phyloP scores from a whole-genome alignment of 1,284 basidiomycete genomes.

The Cystobasidium sp. region DNA sequence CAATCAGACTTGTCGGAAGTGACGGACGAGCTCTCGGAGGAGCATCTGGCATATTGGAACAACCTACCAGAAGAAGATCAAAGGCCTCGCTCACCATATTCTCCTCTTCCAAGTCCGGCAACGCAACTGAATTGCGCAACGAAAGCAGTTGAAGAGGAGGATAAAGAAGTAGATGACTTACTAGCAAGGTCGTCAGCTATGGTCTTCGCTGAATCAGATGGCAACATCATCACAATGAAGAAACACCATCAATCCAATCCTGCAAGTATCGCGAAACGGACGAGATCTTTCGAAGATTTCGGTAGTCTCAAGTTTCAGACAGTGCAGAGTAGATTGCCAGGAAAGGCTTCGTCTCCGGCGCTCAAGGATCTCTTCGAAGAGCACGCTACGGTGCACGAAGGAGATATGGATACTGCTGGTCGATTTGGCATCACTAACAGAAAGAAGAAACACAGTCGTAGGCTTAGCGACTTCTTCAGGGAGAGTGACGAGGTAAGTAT shows the following conservation, averaged over 20 bases:
- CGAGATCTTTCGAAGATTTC: slow-evolving; percentile 27
- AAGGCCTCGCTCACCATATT: background rate
- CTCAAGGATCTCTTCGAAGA: background rate
- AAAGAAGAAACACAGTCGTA: slow-evolving; percentile 1
- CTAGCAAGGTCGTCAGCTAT: background rate
- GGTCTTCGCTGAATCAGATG: slow-evolving; percentile 33
- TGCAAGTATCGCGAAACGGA: background rate
- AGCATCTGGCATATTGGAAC: slow-evolving; percentile 22
- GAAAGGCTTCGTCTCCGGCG: background rate
- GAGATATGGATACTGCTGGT: background rate
- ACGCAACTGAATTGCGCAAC: background rate
- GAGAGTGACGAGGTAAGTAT: slow-evolving; percentile 12
- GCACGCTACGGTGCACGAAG: background rate
- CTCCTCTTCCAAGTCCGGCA: background rate
- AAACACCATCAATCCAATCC: slow-evolving; percentile 10
- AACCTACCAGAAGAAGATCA: background rate
- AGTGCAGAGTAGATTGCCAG: background rate
- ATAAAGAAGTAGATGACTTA: background rate
- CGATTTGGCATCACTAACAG: too few relatives aligned
- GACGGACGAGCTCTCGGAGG: slow-evolving; percentile 22
- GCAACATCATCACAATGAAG: slow-evolving; percentile 34
- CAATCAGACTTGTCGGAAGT: slow-evolving; percentile 10
- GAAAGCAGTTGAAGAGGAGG: background rate
- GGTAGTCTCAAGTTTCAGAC: slow-evolving; percentile 19
- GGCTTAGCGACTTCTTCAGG: slow-evolving; percentile 2